Base-by-base conservation (phyloP, 495 filamentous ascomycete species). In the Hypoxylon trugodes region DNA sequence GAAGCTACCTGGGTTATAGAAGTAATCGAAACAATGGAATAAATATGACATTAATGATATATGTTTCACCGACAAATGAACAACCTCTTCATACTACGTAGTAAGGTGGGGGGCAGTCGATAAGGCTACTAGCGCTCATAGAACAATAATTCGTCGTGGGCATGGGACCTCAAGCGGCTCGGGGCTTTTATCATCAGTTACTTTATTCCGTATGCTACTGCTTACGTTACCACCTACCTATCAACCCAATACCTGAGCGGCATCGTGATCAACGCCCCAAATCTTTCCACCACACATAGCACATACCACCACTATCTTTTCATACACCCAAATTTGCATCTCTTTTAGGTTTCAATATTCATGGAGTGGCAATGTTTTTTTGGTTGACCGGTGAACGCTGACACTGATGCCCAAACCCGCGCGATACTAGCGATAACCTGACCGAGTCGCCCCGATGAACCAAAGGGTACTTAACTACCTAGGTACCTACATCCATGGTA, bases 341-440 rank as follows among this genome's bases (percentile, higher is more conserved):
- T 40, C 45, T 9, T 52, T 57, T 51, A 41, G 56, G 63, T 47
- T 61, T 49, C 58, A 67, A 58, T 28, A 41, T 61, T 49, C 47
- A 51, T 37, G 15, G 40, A 54, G 64, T 48, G 48, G 57, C 57
- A 49, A 54, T 24, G 15, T n/a, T n/a, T n/a, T n/a, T 10, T 37
- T 55, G 7, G 36, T 48, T 13, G 37, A 63, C 65, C 65, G 59
- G 59, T 68, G 49, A 64, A 37, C 52, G 30, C 53, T 65, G 33
- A 52, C 47, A 26, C 41, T 59, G 59, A 56, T 56, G 53, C 49
- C 49, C 60, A 60, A 64, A 37, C 35, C n/a, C 28, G 55, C 36
- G 48, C 65, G 55, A 58, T 45, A 52, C 42, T 30, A 19, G 35
- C 32, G 33, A 25, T 37, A 12, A 22, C 24, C 38, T 49, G 37